Evolutionary conservation across 176 grass and related monocot species (phyloP), one percentile per base, ranked within the genome.

Genomic region (Raddia guianensis): DNA sequence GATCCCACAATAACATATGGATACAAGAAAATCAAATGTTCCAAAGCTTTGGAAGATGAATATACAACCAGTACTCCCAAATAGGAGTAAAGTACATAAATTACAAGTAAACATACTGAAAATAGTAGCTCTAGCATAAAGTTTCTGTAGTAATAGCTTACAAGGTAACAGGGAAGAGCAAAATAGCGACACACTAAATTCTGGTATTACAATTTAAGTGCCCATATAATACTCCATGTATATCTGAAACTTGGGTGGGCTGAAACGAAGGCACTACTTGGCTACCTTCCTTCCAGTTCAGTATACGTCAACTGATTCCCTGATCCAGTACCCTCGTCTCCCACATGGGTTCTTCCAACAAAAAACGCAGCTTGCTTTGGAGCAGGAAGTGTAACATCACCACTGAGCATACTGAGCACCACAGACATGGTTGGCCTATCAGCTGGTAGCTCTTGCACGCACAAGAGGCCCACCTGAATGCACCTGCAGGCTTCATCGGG

Each of bases 381-480:
- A 82, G 75, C 18, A 3, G 84, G 60, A 64, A 85, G 71, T 8
- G 69, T 56, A 70, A 68, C 78, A 50, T 94, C 92, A 42, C 89
- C 85, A 62, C 80, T 67, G 34, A 94, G 16, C 92, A 94, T 94
- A 61, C 84, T 85, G 11, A 90, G 75, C 66, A 82, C 81, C 10
- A 73, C 16, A 7, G 87, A 72, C 84, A 94, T 90, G 43, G 82
- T 72, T 12, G 92, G 92, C 79, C 92, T 91, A 12, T 91, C 92
- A 19, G 48, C 49, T 14, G 92, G 86, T 33, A 89, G 21, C 37
- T 91, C 92, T 84, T 91, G 92, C 60, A 91, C 92, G 16, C 92
- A 94, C 55, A 94, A 76, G 57, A 94, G 89, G 16, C 92, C 92
- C 66, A 91, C 89, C 57, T 90, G 89, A 72, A 94, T 79, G 81